Base-by-base conservation (phyloP, 2,329 filamentous ascomycete species). In the Stachybotrys chartarum region DNA sequence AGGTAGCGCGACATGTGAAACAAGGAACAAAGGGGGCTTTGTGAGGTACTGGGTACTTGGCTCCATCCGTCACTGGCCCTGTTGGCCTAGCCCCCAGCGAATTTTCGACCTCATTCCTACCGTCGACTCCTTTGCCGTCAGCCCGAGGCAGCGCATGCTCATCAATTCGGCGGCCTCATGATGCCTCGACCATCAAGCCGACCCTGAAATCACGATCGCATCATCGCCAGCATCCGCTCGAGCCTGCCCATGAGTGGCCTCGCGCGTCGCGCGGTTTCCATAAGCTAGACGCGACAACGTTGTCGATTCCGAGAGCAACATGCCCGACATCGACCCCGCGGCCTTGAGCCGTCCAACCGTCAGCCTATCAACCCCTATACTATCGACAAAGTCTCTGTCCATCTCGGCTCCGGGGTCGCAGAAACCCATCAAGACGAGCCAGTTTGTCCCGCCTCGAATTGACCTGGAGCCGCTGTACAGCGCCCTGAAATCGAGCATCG, bases 241-340 rank as follows among this genome's bases (percentile, higher is more conserved):
- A 73, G 75, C 72, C 69, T 66, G 68, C 72, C 69, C 72, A 76
- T 77, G 73, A 72, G 61, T 67, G 65, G 56, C 61, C 65, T 68
- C 67, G 64, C 68, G 68, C 72, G 68, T 68, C 68, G 75, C 73
- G 75, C 74, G 70, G 74, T 72, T 74, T 75, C 69, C 60, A 59
- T 67, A 64, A 66, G 70, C 69, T 69, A 75, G 73, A 73, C 75
- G 78, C 78, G 77, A 78, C 75, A 63, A 62, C 58, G 64, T 63
- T 64, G 62, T 61, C 66, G 62, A 64, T 60, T 59, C 59, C 61
- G 60, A 59, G 55, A 58, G 62, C 65, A 67, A 64, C 61, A 87
- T 87, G 84, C 83, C 84, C 64, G 84, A 87, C 73, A 87, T 87
- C 73, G 84, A 87, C 75, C 84, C 84, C 66, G 83, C 84, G 75